A percentile compares a stretch with the other conserved stretches of the same genome.
Conservation (phyloP, 768 basidiomycete species). For the Calvatia gigantea region DNA sequence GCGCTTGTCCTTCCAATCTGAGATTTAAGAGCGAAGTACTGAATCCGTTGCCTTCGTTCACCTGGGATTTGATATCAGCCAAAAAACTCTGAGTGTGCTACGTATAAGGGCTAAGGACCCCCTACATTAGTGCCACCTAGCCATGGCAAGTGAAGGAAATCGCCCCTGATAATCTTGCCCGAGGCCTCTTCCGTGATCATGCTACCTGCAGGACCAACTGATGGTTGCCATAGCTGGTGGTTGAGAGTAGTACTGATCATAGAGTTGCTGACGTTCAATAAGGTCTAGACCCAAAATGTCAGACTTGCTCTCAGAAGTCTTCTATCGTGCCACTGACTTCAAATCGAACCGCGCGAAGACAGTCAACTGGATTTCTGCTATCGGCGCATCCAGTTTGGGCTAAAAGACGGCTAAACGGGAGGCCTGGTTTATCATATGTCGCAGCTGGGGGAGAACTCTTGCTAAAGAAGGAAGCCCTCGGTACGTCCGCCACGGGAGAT, state of each 20-base stretch:
- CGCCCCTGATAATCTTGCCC: slow-evolving; percentile 36
- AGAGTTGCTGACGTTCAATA: slow-evolving; percentile 43
- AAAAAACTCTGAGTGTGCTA: too few species aligned
- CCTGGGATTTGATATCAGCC: slow-evolving; percentile 28
- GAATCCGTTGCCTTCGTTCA: slow-evolving; percentile 53
- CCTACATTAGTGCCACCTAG: slow-evolving; percentile 55
- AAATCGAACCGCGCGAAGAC: slow-evolving; percentile 44
- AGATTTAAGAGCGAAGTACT: slow-evolving; percentile 35
- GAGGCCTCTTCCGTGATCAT: slow-evolving; percentile 46
- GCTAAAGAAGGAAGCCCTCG: slow-evolving; percentile 23
- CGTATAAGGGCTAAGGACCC: background rate
- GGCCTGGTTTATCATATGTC: slow-evolving; percentile 48
- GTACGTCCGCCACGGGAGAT: background rate
- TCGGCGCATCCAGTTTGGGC: slow-evolving; percentile 42
- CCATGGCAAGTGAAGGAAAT: slow-evolving; percentile 52
- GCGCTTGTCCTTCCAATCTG: slow-evolving; percentile 32
- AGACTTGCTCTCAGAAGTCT: background rate
- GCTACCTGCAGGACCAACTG: slow-evolving; percentile 49
- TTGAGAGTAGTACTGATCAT: slow-evolving; percentile 47
- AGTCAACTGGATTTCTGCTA: slow-evolving; percentile 34
- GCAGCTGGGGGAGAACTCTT: slow-evolving; percentile 45
- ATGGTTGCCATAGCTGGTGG: slow-evolving; percentile 53
- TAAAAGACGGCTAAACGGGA: slow-evolving; percentile 46
- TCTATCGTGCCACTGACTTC: slow-evolving; percentile 25
- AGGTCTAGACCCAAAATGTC: slow-evolving; percentile 29